Evolutionary conservation across 2,329 filamentous ascomycete species (phyloP), one percentile per base, ranked within the genome.

Genomic region (Cryphonectria naterciae): DNA sequence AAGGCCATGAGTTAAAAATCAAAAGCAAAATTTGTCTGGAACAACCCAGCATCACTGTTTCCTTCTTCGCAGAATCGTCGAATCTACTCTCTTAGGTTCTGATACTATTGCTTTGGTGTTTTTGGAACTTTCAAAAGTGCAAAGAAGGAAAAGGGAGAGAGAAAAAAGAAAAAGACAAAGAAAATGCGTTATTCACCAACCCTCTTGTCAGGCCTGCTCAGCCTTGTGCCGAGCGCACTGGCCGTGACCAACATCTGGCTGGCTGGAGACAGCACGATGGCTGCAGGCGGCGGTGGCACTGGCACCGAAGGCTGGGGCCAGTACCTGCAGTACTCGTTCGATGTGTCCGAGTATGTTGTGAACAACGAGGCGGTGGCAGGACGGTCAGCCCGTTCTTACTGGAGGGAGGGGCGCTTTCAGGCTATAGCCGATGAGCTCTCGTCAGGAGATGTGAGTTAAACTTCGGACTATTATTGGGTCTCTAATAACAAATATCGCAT

Each of bases 321-420:
- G 73, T 89, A 87, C 76, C 82, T 92, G 19, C 81, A 83, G 63
- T 84, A 87, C 76, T 87, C 84, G 17, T 79, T 88, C 73, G 77
- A 78, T 70, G 80, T 83, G 15, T 73, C 75, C 13, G 68, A 75
- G 13, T 77, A 77, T n/a, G 79, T 82, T 0, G 85, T 92, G 7
- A 81, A 84, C 74, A 93, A 93, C 83, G 82, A 87, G 68, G 91
- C 91, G 43, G 85, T 91, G 25, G 89, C 84, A 11, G 91, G 91
- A 28, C 88, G 90, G 65, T 90, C 87, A 37, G 89, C 91, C 1
- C 86, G 91, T 63, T 91, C 88, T 32, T 93, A 85, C 80, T 90
- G 86, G 1, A 85, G 88, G 64, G 91, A 93, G 80, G 88, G 87
- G 11, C 88, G 88, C 19, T 93, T 93, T 81, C 79, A 84, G 22